These are phyloP conservation scores for Arabis hirsuta DNA, from an alignment of 345 rosid species.

Conservation along the genomic window DNA sequence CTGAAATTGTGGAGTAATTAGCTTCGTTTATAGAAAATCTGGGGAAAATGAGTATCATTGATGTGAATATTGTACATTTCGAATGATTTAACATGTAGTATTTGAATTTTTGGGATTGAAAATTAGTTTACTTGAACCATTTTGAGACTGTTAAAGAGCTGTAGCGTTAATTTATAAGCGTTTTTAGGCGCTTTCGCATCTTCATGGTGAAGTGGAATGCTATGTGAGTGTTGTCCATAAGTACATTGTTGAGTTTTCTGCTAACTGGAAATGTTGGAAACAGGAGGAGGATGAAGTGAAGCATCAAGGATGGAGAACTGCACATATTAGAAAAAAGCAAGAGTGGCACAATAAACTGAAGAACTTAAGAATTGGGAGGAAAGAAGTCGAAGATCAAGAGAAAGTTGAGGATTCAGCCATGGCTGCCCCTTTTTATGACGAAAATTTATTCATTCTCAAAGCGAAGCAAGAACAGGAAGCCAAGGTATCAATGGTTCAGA, in stretches of 20 bases:
- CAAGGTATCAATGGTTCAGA: constrained; percentile 56
- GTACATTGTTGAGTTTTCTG: constrained; percentile 8
- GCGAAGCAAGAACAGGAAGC: constrained; percentile 74
- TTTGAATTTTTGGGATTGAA: not conserved
- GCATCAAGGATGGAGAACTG: constrained; percentile 64
- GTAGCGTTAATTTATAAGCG: not conserved
- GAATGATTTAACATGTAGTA: not conserved
- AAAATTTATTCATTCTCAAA: constrained; percentile 62
- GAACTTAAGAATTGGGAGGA: constrained; percentile 70
- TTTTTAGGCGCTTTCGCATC: not conserved
- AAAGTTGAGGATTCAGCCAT: constrained; percentile 62
- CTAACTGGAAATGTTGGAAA: constrained; percentile 26
- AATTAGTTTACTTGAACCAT: constrained; percentile 26
- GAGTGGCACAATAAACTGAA: constrained; percentile 87
- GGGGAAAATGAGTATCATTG: constrained; percentile 9
- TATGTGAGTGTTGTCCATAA: not conserved
- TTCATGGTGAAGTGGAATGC: constrained; percentile 12
- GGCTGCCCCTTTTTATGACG: constrained; percentile 75
- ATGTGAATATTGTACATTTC: constrained; percentile 11
- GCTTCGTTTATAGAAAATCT: not conserved
- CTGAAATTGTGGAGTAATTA: not conserved
- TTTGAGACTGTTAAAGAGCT: constrained; percentile 1
- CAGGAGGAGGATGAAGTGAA: constrained; percentile 66
- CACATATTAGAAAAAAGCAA: constrained; percentile 61
- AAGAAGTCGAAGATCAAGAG: constrained; percentile 64